A percentile compares a stretch with the other conserved stretches of the same genome.
These are phyloP conservation scores for Sorghum bicolor DNA, from an alignment of 176 grass and related monocot species.

Conservation along the genomic window Sorghum_bicolor_NCBIv3 NC_012877.2:14591501-14592000, in stretches of 20 bases:
- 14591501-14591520: not conserved
- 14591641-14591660: not conserved
- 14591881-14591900: not conserved
- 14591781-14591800: not conserved
- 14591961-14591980: too few species aligned
- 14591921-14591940: not conserved
- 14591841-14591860: not conserved
- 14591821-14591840: not conserved
- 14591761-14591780: not conserved
- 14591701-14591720: not conserved
- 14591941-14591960: not conserved
- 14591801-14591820: not conserved
- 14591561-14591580: not conserved
- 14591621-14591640: not conserved
- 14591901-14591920: not conserved
- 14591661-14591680: not conserved
- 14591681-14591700: not conserved
- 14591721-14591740: not conserved
- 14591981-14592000: not conserved
- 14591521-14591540: not conserved
- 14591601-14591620: not conserved
- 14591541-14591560: not conserved
- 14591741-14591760: not conserved
- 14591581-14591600: not conserved
- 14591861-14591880: not conserved